Base-by-base conservation (phyloP, 2,329 filamentous ascomycete species). In the Calonectria naviculata region DNA sequence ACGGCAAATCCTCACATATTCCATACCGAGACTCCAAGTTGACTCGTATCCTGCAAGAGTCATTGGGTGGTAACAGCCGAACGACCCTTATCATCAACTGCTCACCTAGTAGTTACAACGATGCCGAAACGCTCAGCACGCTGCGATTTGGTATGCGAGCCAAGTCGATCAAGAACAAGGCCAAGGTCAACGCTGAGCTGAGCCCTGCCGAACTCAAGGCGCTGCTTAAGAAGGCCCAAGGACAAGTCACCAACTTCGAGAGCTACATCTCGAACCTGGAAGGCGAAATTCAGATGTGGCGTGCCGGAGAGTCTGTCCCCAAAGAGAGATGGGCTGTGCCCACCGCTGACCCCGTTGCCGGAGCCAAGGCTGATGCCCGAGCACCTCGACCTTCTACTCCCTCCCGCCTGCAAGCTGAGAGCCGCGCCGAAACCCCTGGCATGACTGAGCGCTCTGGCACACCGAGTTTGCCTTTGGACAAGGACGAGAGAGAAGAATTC, bases 111-210 rank as follows among this genome's bases (percentile, higher is more conserved):
- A 98, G 95, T 81, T 98, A 98, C 87, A 98, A 99, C 87, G 96
- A 98, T 85, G 91, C 93, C 66, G 97, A 99, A 86, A 98, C 97
- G 0, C 86, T 98, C 60, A 93, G 95, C 75, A 99, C 97, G 1
- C 86, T 99, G 71, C 91, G 95, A 54, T 99, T 98, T 81, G 97
- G 97, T 87, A 97, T 97, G 85, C 90, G 97, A 82, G 97, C 97
- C 69, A 99, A 99, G 88, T 94, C 95, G 0, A 99, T 99, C 87
- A 98, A 98, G 93, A 98, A 98, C 88, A 98, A 98, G 89, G 97
- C 97, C 84, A 99, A 98, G 93, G 93, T 99, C 89, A 99, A 99
- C 82, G 95, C 96, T 54, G 97, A 99, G 84, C 90, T 99, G 79
- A 98, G 96, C 80, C 97, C 97, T 54, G 92, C 95, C 15, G 97